phyloP scores from a whole-genome alignment of 164 flowering plant species.

The Aristolochia contorta region DNA sequence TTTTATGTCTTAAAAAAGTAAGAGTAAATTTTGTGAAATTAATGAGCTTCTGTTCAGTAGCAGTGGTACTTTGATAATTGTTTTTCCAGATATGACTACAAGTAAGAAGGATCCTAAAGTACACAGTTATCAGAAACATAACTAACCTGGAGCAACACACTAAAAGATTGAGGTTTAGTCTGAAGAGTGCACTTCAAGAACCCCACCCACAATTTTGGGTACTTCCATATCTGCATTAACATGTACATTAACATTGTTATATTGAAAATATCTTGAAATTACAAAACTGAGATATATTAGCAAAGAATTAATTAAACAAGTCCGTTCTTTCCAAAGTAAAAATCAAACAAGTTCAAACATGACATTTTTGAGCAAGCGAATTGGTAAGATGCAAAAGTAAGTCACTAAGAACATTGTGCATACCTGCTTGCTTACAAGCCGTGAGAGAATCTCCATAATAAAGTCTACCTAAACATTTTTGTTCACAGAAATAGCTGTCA shows the following conservation, averaged over 20 bases:
- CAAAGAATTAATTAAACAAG: neutral
- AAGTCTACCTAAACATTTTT: constrained; percentile 60
- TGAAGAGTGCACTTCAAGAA: constrained; percentile 80
- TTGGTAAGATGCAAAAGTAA: neutral
- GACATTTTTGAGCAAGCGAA: neutral
- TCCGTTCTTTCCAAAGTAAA: neutral
- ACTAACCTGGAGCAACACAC: constrained; percentile 82
- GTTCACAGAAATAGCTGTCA: neutral
- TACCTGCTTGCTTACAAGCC: constrained; percentile 96
- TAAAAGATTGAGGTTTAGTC: constrained; percentile 85
- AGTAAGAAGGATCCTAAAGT: neutral
- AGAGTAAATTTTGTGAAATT: neutral
- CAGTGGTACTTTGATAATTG: neutral
- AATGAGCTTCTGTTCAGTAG: neutral
- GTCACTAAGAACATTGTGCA: neutral
- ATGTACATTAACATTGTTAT: too few relatives aligned
- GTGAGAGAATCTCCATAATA: constrained; percentile 85
- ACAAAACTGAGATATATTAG: neutral
- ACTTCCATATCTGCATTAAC: constrained; percentile 86
- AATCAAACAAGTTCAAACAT: neutral
- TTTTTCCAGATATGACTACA: neutral
- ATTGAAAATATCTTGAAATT: too few relatives aligned
- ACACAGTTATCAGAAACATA: neutral
- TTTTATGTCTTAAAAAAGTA: neutral
- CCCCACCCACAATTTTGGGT: constrained; percentile 96